Evolutionary conservation across 441 rosid species (phyloP).

Genomic region (Capsella rubella): DNA sequence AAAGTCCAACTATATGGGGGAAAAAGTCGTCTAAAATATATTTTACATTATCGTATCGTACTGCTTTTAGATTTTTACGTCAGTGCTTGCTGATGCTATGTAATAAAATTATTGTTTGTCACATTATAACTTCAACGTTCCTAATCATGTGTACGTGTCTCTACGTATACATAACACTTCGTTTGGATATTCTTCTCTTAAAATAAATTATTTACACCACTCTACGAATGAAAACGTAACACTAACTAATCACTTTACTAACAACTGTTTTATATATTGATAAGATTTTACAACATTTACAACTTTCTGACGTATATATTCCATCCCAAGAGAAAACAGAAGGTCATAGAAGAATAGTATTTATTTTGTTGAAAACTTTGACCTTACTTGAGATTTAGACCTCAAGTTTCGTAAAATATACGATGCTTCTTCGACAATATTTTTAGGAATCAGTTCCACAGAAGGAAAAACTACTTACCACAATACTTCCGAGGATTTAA

Average conservation of each 20-base stretch:
- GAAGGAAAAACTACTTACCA: too few relatives aligned
- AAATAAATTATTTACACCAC: not conserved
- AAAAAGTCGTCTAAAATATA: conserved; percentile 26
- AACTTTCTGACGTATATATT: conserved; percentile 10
- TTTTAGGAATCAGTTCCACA: too few relatives aligned
- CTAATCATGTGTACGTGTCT: not conserved
- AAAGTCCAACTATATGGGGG: not conserved
- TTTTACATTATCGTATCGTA: conserved; percentile 27
- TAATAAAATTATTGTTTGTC: not conserved
- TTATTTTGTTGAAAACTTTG: not conserved
- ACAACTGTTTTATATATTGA: not conserved
- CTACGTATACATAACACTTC: not conserved
- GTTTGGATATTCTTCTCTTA: not conserved
- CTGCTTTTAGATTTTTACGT: not conserved
- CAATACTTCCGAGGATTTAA: too few relatives aligned
- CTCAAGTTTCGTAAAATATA: not conserved
- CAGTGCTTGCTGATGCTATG: conserved; percentile 20
- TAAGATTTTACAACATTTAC: not conserved
- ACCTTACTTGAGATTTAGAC: not conserved
- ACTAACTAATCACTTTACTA: not conserved
- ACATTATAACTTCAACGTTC: not conserved
- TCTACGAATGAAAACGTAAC: not conserved
- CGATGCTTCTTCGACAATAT: too few relatives aligned
- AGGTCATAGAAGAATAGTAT: not conserved
- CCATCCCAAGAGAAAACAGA: too few relatives aligned